Conservation (phyloP, 352 stramenopile species). For the Phytophthora parvispora region DNA sequence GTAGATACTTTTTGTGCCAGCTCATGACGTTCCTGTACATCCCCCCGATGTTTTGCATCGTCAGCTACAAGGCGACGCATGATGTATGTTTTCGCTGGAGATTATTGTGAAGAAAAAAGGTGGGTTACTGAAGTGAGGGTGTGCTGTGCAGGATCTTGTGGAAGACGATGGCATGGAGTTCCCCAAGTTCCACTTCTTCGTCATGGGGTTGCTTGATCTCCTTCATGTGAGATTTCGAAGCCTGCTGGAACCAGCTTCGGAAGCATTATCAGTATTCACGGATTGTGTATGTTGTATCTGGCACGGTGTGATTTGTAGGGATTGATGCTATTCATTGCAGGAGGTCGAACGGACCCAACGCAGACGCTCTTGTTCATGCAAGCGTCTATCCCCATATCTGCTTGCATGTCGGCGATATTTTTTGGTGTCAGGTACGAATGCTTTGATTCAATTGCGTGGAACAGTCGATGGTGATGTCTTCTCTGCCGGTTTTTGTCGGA, state of each 20-base stretch:
- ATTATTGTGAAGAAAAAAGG: neutral
- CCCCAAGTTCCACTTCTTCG: conserved; percentile 89
- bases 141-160: conserved; percentile 72
- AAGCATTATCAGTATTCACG: neutral
- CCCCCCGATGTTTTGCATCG: conserved; percentile 86
- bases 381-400: conserved; percentile 81
- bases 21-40: conserved; percentile 93
- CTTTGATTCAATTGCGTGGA: neutral
- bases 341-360: conserved; percentile 83
- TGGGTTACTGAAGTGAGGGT: conserved; percentile 1
- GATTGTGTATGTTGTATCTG: neutral
- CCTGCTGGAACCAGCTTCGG: neutral
- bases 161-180: conserved; percentile 90
- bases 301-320: conserved; percentile 43
- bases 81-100: conserved; percentile 46
- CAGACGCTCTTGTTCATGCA: conserved; percentile 90
- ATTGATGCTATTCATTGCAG: conserved; percentile 88
- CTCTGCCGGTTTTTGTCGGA: conserved; percentile 3
- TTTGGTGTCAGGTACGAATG: conserved; percentile 65
- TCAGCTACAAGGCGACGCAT: conserved; percentile 87
- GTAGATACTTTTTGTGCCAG: conserved; percentile 89
- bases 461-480: too few relatives aligned
- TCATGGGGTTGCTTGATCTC: conserved; percentile 89
- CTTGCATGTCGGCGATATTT: conserved; percentile 60
- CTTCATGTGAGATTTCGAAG: conserved; percentile 62